Percentiles rank a stretch among this genome's conserved stretches.
Conservation (phyloP, 306 rosid genomes). For the Cicer cuneatum region DNA sequence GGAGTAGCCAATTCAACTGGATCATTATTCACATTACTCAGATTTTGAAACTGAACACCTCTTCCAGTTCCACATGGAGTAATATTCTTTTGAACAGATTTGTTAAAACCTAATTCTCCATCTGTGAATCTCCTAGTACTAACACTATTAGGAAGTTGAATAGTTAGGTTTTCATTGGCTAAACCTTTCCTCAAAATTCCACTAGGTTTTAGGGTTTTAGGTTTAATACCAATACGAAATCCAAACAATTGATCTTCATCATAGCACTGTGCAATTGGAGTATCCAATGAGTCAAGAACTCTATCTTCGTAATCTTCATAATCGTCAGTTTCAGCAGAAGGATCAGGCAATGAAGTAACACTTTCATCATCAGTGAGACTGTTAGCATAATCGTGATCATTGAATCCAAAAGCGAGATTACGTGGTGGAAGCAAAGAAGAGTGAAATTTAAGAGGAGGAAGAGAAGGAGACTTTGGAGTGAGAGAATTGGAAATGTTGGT, state of each 20-base stretch:
- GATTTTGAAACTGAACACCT: constrained; percentile 53
- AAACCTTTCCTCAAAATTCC: constrained; percentile 64
- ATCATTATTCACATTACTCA: constrained; percentile 59
- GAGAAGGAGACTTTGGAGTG: constrained; percentile 49
- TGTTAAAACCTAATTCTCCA: constrained; percentile 62
- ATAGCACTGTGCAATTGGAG: constrained; percentile 49
- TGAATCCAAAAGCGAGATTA: constrained; percentile 42
- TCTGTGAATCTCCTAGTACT: constrained; percentile 67
- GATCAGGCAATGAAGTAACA: constrained; percentile 29
- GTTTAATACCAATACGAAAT: not conserved
- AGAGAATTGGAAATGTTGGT: constrained; percentile 45
- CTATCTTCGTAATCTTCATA: not conserved
- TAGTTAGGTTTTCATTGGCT: constrained; percentile 58
- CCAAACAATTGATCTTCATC: constrained; percentile 69
- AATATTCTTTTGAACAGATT: constrained; percentile 49
- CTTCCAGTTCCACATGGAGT: constrained; percentile 54
- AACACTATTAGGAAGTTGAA: constrained; percentile 64
- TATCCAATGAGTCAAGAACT: constrained; percentile 46
- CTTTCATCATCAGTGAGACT: constrained; percentile 51
- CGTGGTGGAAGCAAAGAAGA: constrained; percentile 62
- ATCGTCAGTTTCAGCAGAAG: constrained; percentile 37
- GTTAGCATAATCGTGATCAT: constrained; percentile 14
- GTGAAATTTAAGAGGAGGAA: constrained; percentile 83
- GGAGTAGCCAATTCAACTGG: constrained; percentile 80
- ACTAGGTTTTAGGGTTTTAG: constrained; percentile 23